A percentile compares a stretch with the other conserved stretches of the same genome.
Conservation (phyloP, 306 rosid species). For the Hippophae rhamnoides region DNA sequence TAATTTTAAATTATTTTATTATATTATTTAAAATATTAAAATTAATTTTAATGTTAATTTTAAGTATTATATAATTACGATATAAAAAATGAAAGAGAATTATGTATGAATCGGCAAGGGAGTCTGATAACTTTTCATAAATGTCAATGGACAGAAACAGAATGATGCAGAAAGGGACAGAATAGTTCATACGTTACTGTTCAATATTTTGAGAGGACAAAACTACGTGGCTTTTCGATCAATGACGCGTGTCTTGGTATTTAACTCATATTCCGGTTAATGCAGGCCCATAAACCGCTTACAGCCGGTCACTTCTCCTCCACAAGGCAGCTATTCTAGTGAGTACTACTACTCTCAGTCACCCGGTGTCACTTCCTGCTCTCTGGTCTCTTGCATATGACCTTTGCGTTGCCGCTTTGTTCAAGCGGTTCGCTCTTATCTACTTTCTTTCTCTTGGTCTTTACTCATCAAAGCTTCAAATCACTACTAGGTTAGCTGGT, state of each 20-base stretch:
- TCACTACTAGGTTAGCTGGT: too few species aligned
- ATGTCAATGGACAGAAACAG: background rate
- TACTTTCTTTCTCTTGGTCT: too few species aligned
- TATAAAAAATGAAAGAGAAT: too few species aligned
- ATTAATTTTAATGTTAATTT: too few species aligned
- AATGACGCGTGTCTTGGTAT: background rate
- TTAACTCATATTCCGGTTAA: conserved; percentile 9
- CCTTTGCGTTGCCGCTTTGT: too few species aligned
- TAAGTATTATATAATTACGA: too few species aligned
- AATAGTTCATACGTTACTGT: conserved; percentile 7
- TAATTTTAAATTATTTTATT: too few species aligned
- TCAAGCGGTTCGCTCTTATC: too few species aligned
- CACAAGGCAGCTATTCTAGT: background rate
- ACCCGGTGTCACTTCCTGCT: conserved; percentile 18
- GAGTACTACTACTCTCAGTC: background rate
- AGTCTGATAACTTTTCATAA: too few species aligned
- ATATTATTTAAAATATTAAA: too few species aligned
- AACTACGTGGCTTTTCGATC: conserved; percentile 2
- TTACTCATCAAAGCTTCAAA: too few species aligned
- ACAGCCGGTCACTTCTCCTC: conserved; percentile 15
- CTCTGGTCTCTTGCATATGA: background rate
- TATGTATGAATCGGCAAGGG: too few species aligned
- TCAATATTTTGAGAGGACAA: conserved; percentile 1
- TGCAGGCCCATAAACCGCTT: background rate
- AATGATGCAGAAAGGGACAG: conserved; percentile 5